Evolutionary conservation across 78 protist species (phyloP).

Genomic region (Emiliania huxleyi): DNA sequence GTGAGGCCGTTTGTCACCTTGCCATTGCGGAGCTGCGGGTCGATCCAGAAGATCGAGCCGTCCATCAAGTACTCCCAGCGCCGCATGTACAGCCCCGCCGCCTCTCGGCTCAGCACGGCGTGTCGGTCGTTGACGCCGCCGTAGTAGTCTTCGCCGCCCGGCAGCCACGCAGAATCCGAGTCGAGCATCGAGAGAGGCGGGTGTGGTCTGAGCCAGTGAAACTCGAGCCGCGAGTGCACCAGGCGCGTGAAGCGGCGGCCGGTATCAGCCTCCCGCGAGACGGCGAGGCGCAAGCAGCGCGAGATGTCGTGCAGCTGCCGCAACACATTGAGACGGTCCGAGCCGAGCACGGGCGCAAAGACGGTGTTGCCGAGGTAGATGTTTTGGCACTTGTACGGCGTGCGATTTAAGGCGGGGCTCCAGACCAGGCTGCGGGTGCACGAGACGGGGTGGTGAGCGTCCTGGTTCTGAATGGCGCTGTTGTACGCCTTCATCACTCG

Average conservation of each 20-base stretch:
- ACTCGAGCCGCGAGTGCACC: slow-evolving; percentile 11
- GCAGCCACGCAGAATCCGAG: background rate
- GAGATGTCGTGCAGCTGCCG: background rate
- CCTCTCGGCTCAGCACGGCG: background rate
- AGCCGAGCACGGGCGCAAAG: background rate
- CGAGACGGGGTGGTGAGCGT: background rate
- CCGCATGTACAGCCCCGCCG: background rate
- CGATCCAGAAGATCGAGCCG: background rate
- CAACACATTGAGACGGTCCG: background rate
- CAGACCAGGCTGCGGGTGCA: background rate
- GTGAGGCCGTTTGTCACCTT: background rate
- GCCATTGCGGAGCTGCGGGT: background rate
- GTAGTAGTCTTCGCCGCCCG: slow-evolving; percentile 3
- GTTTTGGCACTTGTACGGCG: background rate
- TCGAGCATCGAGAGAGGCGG: background rate
- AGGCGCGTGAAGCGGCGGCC: background rate
- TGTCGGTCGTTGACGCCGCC: background rate
- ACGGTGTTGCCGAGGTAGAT: slow-evolving; percentile 17
- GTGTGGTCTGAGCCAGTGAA: background rate
- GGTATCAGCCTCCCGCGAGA: background rate
- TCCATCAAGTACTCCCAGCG: background rate
- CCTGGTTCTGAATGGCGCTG: no score
- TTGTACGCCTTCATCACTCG: background rate
- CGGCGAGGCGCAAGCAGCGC: background rate
- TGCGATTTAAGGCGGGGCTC: background rate